phyloP scores from a whole-genome alignment of 2,329 filamentous ascomycete genomes.

The Tolypocladium guangdongense region DNA sequence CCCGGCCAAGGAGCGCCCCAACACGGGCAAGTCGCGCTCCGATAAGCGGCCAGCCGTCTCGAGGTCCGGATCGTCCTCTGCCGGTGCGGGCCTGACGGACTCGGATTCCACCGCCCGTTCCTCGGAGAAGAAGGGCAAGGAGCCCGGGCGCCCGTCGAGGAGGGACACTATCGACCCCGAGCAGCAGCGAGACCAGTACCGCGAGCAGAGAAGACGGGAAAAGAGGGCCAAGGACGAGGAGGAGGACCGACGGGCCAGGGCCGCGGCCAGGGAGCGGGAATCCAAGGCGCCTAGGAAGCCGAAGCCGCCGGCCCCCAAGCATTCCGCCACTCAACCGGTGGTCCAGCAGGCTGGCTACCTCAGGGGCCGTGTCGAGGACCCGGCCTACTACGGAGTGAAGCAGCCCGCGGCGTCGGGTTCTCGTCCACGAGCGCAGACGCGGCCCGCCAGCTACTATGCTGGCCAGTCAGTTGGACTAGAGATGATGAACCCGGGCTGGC shows the following conservation, averaged over 20 bases:
- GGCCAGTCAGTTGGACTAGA: conserved; percentile 17
- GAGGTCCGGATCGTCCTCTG: conserved; percentile 27
- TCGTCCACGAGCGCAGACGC: conserved; percentile 21
- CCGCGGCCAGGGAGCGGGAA: conserved; percentile 11
- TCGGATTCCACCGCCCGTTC: conserved; percentile 33
- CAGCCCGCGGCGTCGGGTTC: conserved; percentile 19
- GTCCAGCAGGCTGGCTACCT: conserved; percentile 18
- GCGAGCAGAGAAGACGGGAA: conserved; percentile 18
- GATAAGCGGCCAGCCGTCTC: conserved; percentile 21
- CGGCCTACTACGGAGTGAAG: conserved; percentile 23
- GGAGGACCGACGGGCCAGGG: conserved; percentile 3
- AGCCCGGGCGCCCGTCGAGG: conserved; percentile 9
- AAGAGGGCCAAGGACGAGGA: conserved; percentile 13
- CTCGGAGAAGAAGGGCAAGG: conserved; percentile 16
- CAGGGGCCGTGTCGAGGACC: conserved; percentile 21
- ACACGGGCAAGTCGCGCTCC: conserved; percentile 37
- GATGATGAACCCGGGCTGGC: conserved; percentile 16
- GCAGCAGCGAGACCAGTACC: conserved; percentile 12
- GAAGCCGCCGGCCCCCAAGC: conserved; percentile 18
- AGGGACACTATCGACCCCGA: conserved; percentile 10
- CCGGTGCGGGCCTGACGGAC: conserved; percentile 23
- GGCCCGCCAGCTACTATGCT: conserved; percentile 25
- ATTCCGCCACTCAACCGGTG: conserved; percentile 21
- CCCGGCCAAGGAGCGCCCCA: conserved; percentile 38
- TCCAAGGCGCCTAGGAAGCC: conserved; percentile 15